phyloP scores from a whole-genome alignment of 306 rosid species.

The Glycine tomentella region DNA sequence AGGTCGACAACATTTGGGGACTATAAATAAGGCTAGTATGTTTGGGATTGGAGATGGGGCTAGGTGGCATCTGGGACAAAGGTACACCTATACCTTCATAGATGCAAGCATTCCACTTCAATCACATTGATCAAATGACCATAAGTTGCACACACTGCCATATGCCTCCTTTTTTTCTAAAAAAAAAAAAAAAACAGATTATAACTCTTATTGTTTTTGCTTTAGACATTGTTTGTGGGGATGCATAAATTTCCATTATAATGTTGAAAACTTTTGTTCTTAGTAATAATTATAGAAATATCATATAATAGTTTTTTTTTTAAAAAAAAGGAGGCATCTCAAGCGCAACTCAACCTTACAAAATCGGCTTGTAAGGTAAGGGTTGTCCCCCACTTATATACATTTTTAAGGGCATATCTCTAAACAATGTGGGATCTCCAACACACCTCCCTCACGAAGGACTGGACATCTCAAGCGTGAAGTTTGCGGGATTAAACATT shows the following conservation, averaged over 20 bases:
- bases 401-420: no score
- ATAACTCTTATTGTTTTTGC: background rate
- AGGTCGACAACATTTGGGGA: background rate
- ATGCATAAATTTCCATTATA: background rate
- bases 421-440: no score
- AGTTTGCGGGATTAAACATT: no score
- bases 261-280: slow-evolving; percentile 7
- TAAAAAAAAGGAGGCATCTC: no score
- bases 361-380: no score
- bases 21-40: background rate
- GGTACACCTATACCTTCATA: background rate
- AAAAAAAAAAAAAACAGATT: background rate
- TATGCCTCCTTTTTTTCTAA: background rate
- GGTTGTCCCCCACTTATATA: no score
- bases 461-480: no score
- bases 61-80: background rate
- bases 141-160: background rate
- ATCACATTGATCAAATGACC: background rate
- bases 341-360: no score
- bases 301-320: background rate
- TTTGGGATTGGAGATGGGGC: background rate
- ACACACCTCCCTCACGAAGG: no score
- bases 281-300: background rate
- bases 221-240: slow-evolving; percentile 15
- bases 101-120: background rate